Base-by-base conservation (phyloP, 2,329 filamentous ascomycete genomes). In the Teratosphaeria nubilosa region DNA sequence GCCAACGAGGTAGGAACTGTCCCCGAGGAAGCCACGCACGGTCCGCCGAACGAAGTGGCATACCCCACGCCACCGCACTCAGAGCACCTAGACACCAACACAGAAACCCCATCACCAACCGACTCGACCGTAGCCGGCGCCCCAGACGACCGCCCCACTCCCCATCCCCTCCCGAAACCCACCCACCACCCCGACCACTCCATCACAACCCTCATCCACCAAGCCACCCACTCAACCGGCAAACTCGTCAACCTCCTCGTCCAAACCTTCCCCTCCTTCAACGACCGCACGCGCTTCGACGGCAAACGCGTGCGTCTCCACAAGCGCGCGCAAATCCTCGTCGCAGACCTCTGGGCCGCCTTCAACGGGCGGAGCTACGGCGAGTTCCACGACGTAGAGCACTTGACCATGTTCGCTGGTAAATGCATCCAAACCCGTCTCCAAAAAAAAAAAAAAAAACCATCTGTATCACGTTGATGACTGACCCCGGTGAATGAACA, bases 391-490 rank as follows among this genome's bases (percentile, higher is more conserved):
- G 94, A 99, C 70, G 96, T 99, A 66, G 87, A 94, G 75, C 90
- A 91, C 71, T 87, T 99, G 67, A 99, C 94, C 60, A 97, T 97
- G 86, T 99, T 99, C 77, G 91, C 94, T 69, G 81, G 80, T 81
- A n/a, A n/a, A n/a, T n/a, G n/a, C n/a, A 72, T 27, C 25, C 3
- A 27, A 27, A 27, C 25, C 25, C n/a, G n/a, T n/a, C n/a, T n/a
- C n/a, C n/a, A n/a, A n/a, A n/a, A n/a, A n/a, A n/a, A n/a, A n/a
- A n/a, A n/a, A n/a, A n/a, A n/a, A n/a, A n/a, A n/a, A n/a, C n/a
- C n/a, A n/a, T n/a, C n/a, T n/a, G n/a, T n/a, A n/a, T n/a, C n/a
- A 27, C 6, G 25, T 3, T 27, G 25, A 27, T 27, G 25, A 27
- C 25, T 27, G 27, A 30, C 27, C n/a, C n/a, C n/a, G n/a, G n/a